Base-by-base conservation (phyloP, 2,329 filamentous ascomycete species). In the Aulographum hederae region DNA sequence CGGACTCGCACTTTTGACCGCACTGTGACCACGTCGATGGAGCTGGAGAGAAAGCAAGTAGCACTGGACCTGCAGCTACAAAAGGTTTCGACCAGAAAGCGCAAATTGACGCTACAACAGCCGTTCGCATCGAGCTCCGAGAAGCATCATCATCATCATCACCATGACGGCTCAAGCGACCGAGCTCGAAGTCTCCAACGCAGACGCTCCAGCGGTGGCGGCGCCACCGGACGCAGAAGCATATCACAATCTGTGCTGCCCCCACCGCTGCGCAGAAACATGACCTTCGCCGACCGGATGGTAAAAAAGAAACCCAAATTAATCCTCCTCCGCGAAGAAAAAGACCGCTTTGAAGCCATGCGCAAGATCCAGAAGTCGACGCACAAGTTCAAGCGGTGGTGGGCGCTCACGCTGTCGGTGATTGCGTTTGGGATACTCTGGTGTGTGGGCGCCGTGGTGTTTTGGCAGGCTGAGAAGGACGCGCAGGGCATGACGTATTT, bases 291-390 rank as follows among this genome's bases (percentile, higher is more conserved):
- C 13, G 11, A 30, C 14, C 25, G 14, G 29, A 19, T 40, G 10
- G 15, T 28, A n/a, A 28, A n/a, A 14, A 28, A 44, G 10, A 54
- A 51, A 36, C 56, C 58, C 6, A 67, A 61, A 38, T 43, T 71
- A 0, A 41, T 73, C 1, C 44, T 75, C 0, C 57, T 78, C 32
- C 60, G 75, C 11, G 56, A 61, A 38, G 60, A 63, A 36, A 70
- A 72, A 35, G 64, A 68, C 26, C 74, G 84, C 36, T 91, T 91
- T 43, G 57, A 73, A 13, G 60, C 82, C 1, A 91, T 94, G 85
- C 73, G 84, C 18, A 64, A 63, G 34, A 84, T 93, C 28, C 82
- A 93, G 50, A 48, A 59, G 2, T 58, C 65, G 6, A 74, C 79
- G 0, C 60, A 67, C 2, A 57, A 51, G 4, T 75, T 75, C 41